phyloP scores from a whole-genome alignment of 441 rosid genomes.

The Rhodomyrtus psidioides region DNA sequence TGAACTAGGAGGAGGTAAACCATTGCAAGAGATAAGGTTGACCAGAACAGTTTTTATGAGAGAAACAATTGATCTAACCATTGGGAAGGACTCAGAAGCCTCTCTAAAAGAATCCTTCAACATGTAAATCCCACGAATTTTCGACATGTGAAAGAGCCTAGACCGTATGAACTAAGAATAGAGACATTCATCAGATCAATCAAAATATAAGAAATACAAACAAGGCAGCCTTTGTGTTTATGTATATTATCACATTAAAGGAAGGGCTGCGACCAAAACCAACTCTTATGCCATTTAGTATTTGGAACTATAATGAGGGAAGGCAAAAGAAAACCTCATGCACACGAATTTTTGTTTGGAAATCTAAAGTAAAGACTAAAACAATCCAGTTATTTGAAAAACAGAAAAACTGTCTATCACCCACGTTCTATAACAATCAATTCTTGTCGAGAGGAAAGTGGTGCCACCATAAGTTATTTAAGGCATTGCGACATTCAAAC shows the following conservation, averaged over 20 bases:
- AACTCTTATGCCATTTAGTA: background rate
- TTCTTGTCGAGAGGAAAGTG: background rate
- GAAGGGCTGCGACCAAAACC: background rate
- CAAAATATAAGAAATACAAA: background rate
- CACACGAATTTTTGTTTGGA: background rate
- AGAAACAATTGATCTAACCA: background rate
- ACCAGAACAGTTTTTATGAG: background rate
- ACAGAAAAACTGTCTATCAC: accelerated
- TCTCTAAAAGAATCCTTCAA: background rate
- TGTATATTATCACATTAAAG: background rate
- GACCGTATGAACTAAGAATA: background rate
- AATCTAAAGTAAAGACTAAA: background rate
- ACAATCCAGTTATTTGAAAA: background rate
- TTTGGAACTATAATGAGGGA: background rate
- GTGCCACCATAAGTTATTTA: background rate
- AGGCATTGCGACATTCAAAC: background rate
- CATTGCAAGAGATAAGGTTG: background rate
- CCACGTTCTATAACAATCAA: background rate
- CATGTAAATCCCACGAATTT: background rate
- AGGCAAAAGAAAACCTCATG: background rate
- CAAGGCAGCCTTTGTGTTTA: background rate
- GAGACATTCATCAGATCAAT: background rate
- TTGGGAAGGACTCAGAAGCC: background rate
- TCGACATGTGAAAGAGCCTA: background rate
- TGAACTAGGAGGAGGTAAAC: background rate